These are phyloP conservation scores for Naganishia randhawae DNA, from an alignment of 768 basidiomycete species.

Conservation along the genomic window DNA sequence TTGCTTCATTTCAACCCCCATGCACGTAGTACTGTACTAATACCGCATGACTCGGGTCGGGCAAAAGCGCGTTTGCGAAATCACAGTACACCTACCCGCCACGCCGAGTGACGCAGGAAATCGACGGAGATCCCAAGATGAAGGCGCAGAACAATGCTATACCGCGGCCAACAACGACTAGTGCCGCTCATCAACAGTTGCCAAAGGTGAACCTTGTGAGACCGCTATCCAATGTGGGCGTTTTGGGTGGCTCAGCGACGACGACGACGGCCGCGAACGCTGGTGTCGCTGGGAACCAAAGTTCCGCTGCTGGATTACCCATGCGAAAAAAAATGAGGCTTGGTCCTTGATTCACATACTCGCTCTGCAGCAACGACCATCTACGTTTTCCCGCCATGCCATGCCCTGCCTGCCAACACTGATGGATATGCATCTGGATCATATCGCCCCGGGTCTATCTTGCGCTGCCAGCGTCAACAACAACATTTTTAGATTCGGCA, in stretches of 20 bases:
- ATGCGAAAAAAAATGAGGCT: conserved; percentile 7
- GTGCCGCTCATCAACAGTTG: not conserved
- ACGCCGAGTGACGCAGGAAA: conserved; percentile 85
- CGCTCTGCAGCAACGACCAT: not conserved
- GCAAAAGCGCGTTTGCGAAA: conserved; percentile 66
- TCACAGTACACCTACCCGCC: conserved; percentile 70
- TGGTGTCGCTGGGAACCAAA: not conserved
- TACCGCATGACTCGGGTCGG: too few species aligned
- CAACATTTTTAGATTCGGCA: conserved; percentile 93
- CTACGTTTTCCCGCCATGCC: not conserved
- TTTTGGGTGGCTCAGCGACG: not conserved
- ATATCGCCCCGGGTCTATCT: not conserved
- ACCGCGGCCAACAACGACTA: not conserved
- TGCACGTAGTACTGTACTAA: too few species aligned
- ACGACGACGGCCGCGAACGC: not conserved
- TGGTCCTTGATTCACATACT: not conserved
- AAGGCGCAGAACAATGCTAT: conserved; percentile 35
- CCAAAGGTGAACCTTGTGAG: not conserved
- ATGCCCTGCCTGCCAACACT: not conserved
- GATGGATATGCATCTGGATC: not conserved
- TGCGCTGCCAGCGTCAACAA: conserved; percentile 68
- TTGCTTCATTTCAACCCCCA: too few species aligned
- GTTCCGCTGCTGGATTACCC: not conserved
- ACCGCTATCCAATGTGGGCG: not conserved
- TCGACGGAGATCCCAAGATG: conserved; percentile 54